Percentiles rank a stretch among this genome's conserved stretches.
Conservation (phyloP, 2,329 filamentous ascomycete species). For the Botryotinia globosa region DNA sequence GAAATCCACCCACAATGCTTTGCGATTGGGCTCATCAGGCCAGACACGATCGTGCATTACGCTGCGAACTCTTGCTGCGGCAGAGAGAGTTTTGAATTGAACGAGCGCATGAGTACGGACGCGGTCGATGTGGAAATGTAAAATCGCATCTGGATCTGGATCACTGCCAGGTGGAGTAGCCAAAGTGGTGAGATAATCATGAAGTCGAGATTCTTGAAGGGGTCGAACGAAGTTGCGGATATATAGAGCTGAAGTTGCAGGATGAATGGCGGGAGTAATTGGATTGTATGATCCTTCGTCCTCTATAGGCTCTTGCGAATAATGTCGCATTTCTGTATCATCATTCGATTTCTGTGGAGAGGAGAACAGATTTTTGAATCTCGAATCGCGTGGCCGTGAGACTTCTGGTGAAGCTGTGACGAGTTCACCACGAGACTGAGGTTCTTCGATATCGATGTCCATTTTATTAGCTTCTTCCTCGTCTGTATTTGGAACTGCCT, state of each 20-base stretch:
- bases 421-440: not conserved
- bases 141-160: slow-evolving; percentile 55
- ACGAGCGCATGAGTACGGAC: slow-evolving; percentile 88
- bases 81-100: slow-evolving; percentile 63
- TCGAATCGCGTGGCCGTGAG: slow-evolving; percentile 40
- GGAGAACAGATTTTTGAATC: slow-evolving; percentile 48
- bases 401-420: slow-evolving; percentile 17
- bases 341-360: slow-evolving; percentile 15
- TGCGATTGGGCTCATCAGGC: slow-evolving; percentile 83
- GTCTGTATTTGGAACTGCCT: not conserved
- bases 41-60: slow-evolving; percentile 76
- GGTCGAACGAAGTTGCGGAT: slow-evolving; percentile 90
- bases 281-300: slow-evolving; percentile 32
- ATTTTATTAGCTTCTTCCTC: slow-evolving; percentile 10
- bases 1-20: slow-evolving; percentile 85
- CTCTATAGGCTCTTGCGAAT: slow-evolving; percentile 21
- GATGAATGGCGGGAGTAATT: slow-evolving; percentile 61
- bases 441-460: slow-evolving; percentile 18
- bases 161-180: slow-evolving; percentile 57
- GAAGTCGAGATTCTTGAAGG: slow-evolving; percentile 65
- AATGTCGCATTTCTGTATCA: slow-evolving; percentile 23
- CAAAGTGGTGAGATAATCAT: slow-evolving; percentile 65
- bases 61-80: slow-evolving; percentile 73
- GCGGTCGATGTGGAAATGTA: slow-evolving; percentile 73
- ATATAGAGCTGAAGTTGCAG: slow-evolving; percentile 75